These are phyloP conservation scores for Neurospora sp. DNA, from an alignment of 495 filamentous ascomycete genomes.

Conservation along the genomic window DNA sequence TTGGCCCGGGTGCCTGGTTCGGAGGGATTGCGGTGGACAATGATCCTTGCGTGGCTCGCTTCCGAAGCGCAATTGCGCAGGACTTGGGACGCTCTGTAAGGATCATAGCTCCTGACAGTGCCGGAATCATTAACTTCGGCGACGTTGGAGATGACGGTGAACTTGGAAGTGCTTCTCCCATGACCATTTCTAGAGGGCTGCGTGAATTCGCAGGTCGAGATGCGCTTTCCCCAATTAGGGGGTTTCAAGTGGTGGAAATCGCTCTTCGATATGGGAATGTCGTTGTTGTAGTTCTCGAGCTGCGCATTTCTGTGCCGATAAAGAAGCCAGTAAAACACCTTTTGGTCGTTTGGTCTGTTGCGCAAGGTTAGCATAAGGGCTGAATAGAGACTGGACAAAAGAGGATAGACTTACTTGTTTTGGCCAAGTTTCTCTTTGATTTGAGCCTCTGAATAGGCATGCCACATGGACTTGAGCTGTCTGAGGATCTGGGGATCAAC, in stretches of 20 bases:
- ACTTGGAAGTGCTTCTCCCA: constrained; percentile 51
- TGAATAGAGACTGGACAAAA: constrained; percentile 1
- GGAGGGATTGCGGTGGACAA: constrained; percentile 47
- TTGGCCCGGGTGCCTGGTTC: constrained; percentile 3
- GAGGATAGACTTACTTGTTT: constrained; percentile 47
- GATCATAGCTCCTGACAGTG: constrained; percentile 61
- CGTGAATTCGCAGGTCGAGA: constrained; percentile 42
- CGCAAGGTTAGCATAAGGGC: constrained; percentile 15
- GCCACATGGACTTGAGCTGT: constrained; percentile 82
- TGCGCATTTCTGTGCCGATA: constrained; percentile 70
- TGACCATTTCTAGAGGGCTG: constrained; percentile 31
- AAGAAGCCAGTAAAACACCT: constrained; percentile 81
- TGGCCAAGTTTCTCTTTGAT: constrained; percentile 56
- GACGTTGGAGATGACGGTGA: constrained; percentile 59
- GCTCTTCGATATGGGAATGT: constrained; percentile 68
- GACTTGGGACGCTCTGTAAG: constrained; percentile 60
- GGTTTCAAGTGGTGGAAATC: constrained; percentile 75
- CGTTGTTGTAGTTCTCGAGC: constrained; percentile 70
- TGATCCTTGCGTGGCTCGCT: constrained; percentile 47
- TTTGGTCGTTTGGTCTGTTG: constrained; percentile 70
- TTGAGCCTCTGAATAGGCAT: constrained; percentile 61
- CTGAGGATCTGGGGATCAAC: constrained; percentile 71
- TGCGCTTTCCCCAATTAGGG: constrained; percentile 35
- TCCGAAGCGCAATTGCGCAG: constrained; percentile 25
- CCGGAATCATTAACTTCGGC: constrained; percentile 24